Base-by-base conservation (phyloP, 2,329 filamentous ascomycete species). In the Intubia oerlemansii region DNA sequence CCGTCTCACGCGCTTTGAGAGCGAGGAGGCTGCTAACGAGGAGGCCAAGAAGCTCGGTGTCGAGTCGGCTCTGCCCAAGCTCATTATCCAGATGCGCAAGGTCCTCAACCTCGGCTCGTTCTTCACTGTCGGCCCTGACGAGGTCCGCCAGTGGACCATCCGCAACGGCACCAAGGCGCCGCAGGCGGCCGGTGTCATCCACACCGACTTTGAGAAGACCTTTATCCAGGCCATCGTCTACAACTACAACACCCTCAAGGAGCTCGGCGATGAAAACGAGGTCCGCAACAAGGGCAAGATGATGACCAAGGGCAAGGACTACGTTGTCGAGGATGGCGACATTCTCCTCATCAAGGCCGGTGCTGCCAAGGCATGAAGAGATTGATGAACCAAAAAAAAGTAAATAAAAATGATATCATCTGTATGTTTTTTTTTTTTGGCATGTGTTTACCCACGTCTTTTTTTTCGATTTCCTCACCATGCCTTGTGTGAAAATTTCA, bases 281-380 rank as follows among this genome's bases (percentile, higher is more conserved):
- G 78, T 93, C 40, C 91, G 38, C 62, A 68, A 85, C 16, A 85
- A 85, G 53, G 88, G 88, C 44, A 98, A 98, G 62, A 53, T 98
- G 40, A 79, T 92, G 74, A 95, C 85, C 34, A 98, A 98, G 65
- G 88, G 88, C 48, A 95, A 95, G 61, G 85, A 95, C 29, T 95
- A 98, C 50, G 66, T 85, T 5, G 70, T 88, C 9, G 71, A 84
- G 49, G 80, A 90, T 46, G 80, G 79, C 28, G 80, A 73, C 39
- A 71, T 74, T 41, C 49, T 93, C 41, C 66, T 92, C 43, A 82
- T 93, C 64, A 93, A 93, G 65, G 76, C 76, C 18, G 78, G 77
- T 55, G 77, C 77, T 29, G 77, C 77, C 41, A 84, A 84, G n/a
- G n/a, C n/a, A n/a, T n/a, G n/a, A n/a, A n/a, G n/a, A n/a, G n/a